These are phyloP conservation scores for Annona cherimola DNA, from an alignment of 164 flowering plant species.

Conservation along the genomic window DNA sequence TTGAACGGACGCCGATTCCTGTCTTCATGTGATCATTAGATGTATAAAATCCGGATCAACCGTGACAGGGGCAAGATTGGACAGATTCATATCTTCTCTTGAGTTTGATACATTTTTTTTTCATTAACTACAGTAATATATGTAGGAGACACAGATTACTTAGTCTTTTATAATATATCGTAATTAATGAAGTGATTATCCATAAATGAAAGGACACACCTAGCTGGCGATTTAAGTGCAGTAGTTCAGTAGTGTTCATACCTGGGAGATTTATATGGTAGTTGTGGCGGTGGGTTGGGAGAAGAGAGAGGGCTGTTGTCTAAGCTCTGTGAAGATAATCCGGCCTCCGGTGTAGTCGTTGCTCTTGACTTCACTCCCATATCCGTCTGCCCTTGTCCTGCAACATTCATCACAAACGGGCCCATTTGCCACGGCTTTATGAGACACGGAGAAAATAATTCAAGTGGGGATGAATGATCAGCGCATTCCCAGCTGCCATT, in stretches of 20 bases:
- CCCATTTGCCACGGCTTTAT: conserved; percentile 30
- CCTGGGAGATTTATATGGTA: conserved; percentile 31
- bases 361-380: conserved; percentile 32
- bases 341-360: conserved; percentile 26
- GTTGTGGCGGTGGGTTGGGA: conserved; percentile 13
- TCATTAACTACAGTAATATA: too few species aligned
- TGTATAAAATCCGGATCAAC: too few species aligned
- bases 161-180: too few species aligned
- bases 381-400: conserved; percentile 52
- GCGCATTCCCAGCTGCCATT: conserved; percentile 12
- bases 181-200: too few species aligned
- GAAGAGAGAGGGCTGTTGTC: conserved; percentile 17
- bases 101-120: too few species aligned
- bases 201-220: neutral
- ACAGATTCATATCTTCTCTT: too few species aligned
- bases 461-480: conserved; percentile 19
- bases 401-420: conserved; percentile 26
- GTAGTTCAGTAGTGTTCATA: conserved; percentile 12
- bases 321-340: conserved; percentile 26
- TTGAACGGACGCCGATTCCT: too few species aligned
- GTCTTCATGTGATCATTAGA: too few species aligned
- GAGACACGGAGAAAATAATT: conserved; percentile 37
- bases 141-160: too few species aligned
- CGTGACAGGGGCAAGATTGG: too few species aligned
- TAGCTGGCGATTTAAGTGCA: neutral